Base-by-base conservation (phyloP, 2,329 filamentous ascomycete species). In the Talaromyces albobiverticillius region DNA sequence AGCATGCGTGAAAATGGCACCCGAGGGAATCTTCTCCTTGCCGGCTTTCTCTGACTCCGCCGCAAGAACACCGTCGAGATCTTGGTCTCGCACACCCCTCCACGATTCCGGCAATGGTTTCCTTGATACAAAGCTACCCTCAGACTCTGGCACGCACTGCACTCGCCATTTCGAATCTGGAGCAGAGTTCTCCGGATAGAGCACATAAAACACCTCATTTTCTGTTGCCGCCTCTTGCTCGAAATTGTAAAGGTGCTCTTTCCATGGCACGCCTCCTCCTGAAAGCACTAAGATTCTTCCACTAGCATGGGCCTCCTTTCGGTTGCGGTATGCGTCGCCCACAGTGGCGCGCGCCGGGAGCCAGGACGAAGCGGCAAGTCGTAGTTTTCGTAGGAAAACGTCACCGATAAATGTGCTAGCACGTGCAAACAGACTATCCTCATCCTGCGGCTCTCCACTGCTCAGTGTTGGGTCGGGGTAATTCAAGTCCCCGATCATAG, bases 1-100 rank as follows among this genome's bases (percentile, higher is more conserved):
- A 3, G 92, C 92, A 70, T 99, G 94, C 26, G 96, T 88, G 70
- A 99, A 99, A 25, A 99, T 86, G 59, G 89, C 86, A 6, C 92
- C 76, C 41, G 70, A 69, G 6, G 71, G 67, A 11, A 73, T 67
- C 54, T 71, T 69, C 32, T 65, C 60, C 47, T 68, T 67, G n/a
- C 69, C 71, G 23, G 64, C 59, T 53, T 68, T 64, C 53, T 74
- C 66, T n/a, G 67, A 67, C 57, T 73, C 71, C 3, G 64, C 63
- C 3, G 70, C 71, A 52, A 77, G 63, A 16, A 77, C 63, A 62
- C 82, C 81, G 71, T 93, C 90, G 51, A 99, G 79, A 71, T 92
- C 85, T 62, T 88, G 86, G 67, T 97, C 94, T 38, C 94, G 82
- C 60, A 95, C 86, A 7, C 94, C 94, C 65, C 93, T 86, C 94